Evolutionary conservation across 495 filamentous ascomycete species (phyloP), one percentile per base, ranked within the genome.

Genomic region (Venustampulla echinocandica): DNA sequence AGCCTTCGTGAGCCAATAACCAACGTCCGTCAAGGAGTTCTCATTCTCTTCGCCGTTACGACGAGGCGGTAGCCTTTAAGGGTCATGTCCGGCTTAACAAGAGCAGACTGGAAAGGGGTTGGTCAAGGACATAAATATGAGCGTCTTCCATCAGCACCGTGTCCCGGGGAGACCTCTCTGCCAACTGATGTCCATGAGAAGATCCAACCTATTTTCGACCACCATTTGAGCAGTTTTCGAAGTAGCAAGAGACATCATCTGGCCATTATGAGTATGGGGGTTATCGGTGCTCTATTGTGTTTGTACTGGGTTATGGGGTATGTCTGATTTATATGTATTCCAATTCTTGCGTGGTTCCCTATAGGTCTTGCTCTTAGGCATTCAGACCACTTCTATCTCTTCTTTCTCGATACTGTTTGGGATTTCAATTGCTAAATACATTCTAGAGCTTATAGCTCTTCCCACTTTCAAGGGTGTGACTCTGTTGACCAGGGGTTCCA

Each of bases 401-500:
- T n/a, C n/a, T n/a, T n/a, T n/a, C n/a, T n/a, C n/a, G n/a, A n/a
- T n/a, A n/a, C n/a, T n/a, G n/a, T n/a, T n/a, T n/a, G n/a, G n/a
- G n/a, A n/a, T n/a, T n/a, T n/a, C n/a, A n/a, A n/a, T n/a, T n/a
- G n/a, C n/a, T n/a, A n/a, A n/a, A n/a, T n/a, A n/a, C n/a, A n/a
- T n/a, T n/a, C n/a, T n/a, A n/a, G 17, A 19, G 5, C 19, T 24
- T 23, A 46, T 14, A 38, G 2, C 30, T n/a, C 22, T 17, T 2
- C 10, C 14, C 22, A 33, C 37, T 40, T 19, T 4, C 37, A 20
- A 32, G 56, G 55, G 11, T 89, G 84, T 61, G 80, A 82, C 57
- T 75, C 69, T 2, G 63, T 79, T 11, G 52, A 74, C 11, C 54
- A 62, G 40, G 87, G 85, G 21, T 88, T 80, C 59, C 75, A 79